Base-by-base conservation (phyloP, 2,329 filamentous ascomycete species). In the Beauveria caledonica region DNA sequence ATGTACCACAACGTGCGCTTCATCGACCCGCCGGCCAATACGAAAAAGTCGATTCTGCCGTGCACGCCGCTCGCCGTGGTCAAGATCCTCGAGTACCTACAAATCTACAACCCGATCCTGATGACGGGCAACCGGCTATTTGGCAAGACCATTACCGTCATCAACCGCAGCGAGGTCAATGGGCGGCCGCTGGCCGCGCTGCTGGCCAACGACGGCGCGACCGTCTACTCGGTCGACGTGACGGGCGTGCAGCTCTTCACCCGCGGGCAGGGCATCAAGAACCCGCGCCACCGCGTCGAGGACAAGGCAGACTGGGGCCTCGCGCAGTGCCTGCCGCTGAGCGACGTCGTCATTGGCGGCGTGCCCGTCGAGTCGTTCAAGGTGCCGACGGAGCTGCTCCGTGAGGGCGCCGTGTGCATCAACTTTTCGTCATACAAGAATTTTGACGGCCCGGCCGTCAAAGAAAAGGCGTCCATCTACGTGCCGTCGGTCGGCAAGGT, bases 1-100 rank as follows among this genome's bases (percentile, higher is more conserved):
- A 97, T 99, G 92, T 99, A 97, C 78, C 90, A 97, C 80, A 99
- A 99, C 78, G 85, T 96, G 68, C 90, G 94, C 65, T 97, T 92
- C 78, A 81, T 99, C 60, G 94, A 99, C 75, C 79, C 86, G 25
- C 87, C 88, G 5, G 74, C 80, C 48, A 89, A 91, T 73, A 80
- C 79, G 62, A 89, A 90, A 73, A 97, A 99, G 79, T 95, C 88
- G 53, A 90, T 97, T 66, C 79, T 99, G 57, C 94, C 94, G 5
- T 99, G 94, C 80, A 99, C 94, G 2, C 94, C 94, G 17, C 83
- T 99, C 25, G 94, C 94, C 27, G 88, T 96, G 62, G 90, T 97
- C 78, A 99, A 99, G 81, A 95, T 97, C 66, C 82, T 99, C 63
- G 94, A 99, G 77, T 87, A 96, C 73, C 82, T 97, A 63, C 88